Evolutionary conservation across 208 protist genomes (phyloP).

Genomic region (Tritrichomonas musculus): DNA sequence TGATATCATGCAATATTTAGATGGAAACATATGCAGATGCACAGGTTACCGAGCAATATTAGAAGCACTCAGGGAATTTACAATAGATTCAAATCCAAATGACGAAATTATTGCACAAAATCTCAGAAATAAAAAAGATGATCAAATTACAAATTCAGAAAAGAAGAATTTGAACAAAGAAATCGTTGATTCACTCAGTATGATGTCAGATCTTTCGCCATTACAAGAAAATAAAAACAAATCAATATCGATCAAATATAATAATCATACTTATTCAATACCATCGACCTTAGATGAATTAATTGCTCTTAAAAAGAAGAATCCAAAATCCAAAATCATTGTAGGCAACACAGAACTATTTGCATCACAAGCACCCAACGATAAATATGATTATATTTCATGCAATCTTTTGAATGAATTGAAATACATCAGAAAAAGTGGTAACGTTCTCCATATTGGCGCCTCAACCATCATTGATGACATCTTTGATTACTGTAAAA

Average conservation of each 20-base stretch:
- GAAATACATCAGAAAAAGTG: not conserved
- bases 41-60: conserved; percentile 49
- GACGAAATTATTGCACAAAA: not conserved
- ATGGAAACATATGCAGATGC: conserved; percentile 51
- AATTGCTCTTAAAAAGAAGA: not conserved
- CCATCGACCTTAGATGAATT: not conserved
- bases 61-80: not conserved
- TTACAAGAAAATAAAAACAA: not conserved
- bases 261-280: not conserved
- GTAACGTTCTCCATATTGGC: not conserved
- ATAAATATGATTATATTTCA: not conserved
- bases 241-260: not conserved
- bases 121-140: not conserved
- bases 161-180: not conserved
- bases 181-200: not conserved
- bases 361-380: too few relatives aligned
- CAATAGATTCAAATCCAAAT: not conserved
- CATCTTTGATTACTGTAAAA: not conserved
- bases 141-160: not conserved
- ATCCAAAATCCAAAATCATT: not conserved
- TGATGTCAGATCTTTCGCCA: too few relatives aligned
- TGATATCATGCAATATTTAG: conserved; percentile 46
- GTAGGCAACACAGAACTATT: not conserved
- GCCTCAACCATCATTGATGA: not conserved
- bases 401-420: not conserved